These are phyloP conservation scores for Coemansia sp. DNA, from an alignment of 192 early-diverging fungal species.

Conservation along the genomic window DNA sequence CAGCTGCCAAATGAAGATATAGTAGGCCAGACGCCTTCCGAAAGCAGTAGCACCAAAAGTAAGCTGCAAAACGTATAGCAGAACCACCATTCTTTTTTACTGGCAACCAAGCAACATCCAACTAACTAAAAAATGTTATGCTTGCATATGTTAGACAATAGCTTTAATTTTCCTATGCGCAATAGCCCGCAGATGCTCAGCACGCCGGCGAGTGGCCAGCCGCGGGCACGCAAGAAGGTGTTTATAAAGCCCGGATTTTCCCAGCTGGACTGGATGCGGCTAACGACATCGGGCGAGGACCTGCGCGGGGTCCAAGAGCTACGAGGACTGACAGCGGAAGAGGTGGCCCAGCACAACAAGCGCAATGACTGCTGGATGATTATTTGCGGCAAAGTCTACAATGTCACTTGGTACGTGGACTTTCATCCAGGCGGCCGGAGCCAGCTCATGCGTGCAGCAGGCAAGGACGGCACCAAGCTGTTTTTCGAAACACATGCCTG, in stretches of 20 bases:
- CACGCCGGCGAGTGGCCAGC: conserved; percentile 1
- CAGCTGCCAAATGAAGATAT: too few species aligned
- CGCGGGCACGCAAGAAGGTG: conserved; percentile 66
- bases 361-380: conserved; percentile 87
- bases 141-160: too few species aligned
- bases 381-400: conserved; percentile 88
- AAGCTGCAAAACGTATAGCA: too few species aligned
- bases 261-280: conserved; percentile 89
- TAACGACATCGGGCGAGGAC: conserved; percentile 73
- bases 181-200: conserved; percentile 50
- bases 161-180: conserved; percentile 30
- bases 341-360: conserved; percentile 74
- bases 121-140: too few species aligned
- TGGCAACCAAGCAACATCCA: too few species aligned
- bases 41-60: too few species aligned
- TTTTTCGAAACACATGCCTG: conserved; percentile 89
- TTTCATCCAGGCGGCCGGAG: conserved; percentile 90
- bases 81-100: too few species aligned
- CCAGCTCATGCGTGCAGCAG: conserved; percentile 79
- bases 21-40: too few species aligned
- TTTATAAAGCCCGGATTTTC: conserved; percentile 85
- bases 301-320: conserved; percentile 47
- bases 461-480: conserved; percentile 87
- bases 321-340: conserved; percentile 61
- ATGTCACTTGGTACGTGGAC: conserved; percentile 82